Evolutionary conservation across 2,329 filamentous ascomycete species (phyloP), one percentile per base, ranked within the genome.

Genomic region (Talaromyces funiculosus): DNA sequence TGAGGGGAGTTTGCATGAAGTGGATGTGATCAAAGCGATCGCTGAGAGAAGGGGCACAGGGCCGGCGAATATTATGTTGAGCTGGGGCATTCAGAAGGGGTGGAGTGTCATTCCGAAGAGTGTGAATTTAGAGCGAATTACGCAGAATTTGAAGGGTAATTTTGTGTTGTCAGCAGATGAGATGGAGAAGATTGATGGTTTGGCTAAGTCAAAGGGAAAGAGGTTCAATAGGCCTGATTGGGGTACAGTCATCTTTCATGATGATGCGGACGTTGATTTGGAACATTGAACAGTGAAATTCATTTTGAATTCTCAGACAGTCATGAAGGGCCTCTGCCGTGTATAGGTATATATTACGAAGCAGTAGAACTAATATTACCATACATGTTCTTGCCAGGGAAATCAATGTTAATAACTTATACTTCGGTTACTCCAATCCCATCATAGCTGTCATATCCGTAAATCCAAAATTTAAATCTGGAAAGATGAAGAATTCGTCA

Each of bases 1-100:
- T 65, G 86, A 89, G 78, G 86, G 82, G 66, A 56, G 18, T 53
- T 20, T 61, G 22, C 42, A 57, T 24, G 29, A 61, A 18, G 82
- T 86, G 62, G 77, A 79, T 64, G 82, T 81, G 64, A 82, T 88
- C 75, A 77, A 77, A 66, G 78, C 76, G 24, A 81, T 87, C 38
- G 84, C 84, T 37, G 72, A 82, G 66, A 82, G 83, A 72, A 81
- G 80, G 67, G 81, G 80, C 31, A 79, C 84, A 71, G 82, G 80
- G 1, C 77, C 86, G 12, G 84, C 83, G 3, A 84, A 87, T 73
- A 80, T 86, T 18, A 74, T 80, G 4, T 70, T 84, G 3, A 77
- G 73, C 1, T 84, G 81, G 81, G 79, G 77, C 0, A 68, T 81
- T 6, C 72, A 75, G 62, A 69, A 81, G 18, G 79, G 77, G 9